Percentiles rank a stretch among this genome's conserved stretches.
Evolutionary conservation across 768 basidiomycete species (phyloP).

Genomic region (Suillus decipiens): DNA sequence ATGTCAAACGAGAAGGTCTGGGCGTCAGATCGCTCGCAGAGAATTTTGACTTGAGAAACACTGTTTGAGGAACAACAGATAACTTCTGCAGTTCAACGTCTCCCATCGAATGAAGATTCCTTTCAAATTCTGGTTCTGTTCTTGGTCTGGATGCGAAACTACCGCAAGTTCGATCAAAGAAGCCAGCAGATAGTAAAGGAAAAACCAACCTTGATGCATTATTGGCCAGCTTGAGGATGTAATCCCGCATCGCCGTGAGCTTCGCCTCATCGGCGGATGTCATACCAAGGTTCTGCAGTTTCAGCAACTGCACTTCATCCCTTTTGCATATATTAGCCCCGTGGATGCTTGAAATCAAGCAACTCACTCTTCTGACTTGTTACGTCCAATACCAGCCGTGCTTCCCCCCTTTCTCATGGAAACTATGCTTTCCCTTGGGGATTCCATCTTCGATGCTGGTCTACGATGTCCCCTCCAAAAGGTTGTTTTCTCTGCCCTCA

Average conservation of each 20-base stretch:
- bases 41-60: constrained; percentile 71
- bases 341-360: background rate
- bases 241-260: constrained; percentile 85
- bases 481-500: constrained; percentile 73
- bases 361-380: constrained; percentile 76
- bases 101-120: constrained; percentile 60
- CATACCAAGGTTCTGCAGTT: constrained; percentile 89
- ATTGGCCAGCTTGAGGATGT: constrained; percentile 81
- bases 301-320: constrained; percentile 73
- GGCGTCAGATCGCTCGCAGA: constrained; percentile 38
- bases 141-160: constrained; percentile 71
- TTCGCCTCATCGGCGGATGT: constrained; percentile 79
- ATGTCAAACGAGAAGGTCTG: constrained; percentile 40
- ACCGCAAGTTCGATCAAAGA: constrained; percentile 10
- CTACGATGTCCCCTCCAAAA: constrained; percentile 74
- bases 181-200: background rate
- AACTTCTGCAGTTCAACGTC: constrained; percentile 85
- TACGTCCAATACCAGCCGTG: constrained; percentile 41
- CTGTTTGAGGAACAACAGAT: constrained; percentile 86
- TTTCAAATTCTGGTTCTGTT: constrained; percentile 63
- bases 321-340: constrained; percentile 39
- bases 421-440: constrained; percentile 71
- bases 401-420: constrained; percentile 56
- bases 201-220: constrained; percentile 67
- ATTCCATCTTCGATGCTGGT: constrained; percentile 53